These are phyloP conservation scores for Amborella trichopoda DNA, from an alignment of 164 flowering plant genomes.

Conservation along the genomic window DNA sequence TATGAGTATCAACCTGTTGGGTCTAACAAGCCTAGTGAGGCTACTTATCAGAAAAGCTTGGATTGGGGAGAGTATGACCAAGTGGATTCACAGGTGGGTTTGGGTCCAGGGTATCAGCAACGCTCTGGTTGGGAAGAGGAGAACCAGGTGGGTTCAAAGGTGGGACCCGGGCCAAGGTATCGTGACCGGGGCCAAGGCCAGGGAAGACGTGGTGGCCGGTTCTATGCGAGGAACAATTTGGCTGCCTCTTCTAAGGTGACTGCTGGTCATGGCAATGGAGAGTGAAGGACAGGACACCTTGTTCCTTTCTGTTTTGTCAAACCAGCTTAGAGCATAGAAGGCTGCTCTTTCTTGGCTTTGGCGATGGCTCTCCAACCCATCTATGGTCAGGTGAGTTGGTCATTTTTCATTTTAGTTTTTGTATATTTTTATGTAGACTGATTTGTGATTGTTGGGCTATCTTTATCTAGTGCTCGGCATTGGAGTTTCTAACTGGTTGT, in stretches of 20 bases:
- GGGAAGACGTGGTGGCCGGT: conserved; percentile 44
- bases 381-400: no score
- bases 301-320: no score
- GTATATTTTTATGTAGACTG: no score
- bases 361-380: no score
- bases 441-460: no score
- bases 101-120: conserved; percentile 34
- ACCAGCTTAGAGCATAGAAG: no score
- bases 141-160: conserved; percentile 22
- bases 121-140: conserved; percentile 18
- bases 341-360: no score
- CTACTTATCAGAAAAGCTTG: conserved; percentile 1
- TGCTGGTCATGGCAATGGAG: conserved; percentile 18
- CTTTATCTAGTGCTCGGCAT: no score
- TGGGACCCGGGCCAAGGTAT: conserved; percentile 21
- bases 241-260: conserved; percentile 13
- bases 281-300: no score
- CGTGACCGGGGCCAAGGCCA: conserved; percentile 53
- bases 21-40: conserved; percentile 17
- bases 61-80: conserved; percentile 13
- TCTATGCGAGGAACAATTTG: conserved; percentile 27
- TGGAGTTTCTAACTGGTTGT: no score
- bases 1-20: conserved; percentile 76
- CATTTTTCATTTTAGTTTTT: no score
- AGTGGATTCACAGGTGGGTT: conserved; percentile 20